Evolutionary conservation across 768 basidiomycete genomes (phyloP).

Genomic region (Pleurotus platypus): DNA sequence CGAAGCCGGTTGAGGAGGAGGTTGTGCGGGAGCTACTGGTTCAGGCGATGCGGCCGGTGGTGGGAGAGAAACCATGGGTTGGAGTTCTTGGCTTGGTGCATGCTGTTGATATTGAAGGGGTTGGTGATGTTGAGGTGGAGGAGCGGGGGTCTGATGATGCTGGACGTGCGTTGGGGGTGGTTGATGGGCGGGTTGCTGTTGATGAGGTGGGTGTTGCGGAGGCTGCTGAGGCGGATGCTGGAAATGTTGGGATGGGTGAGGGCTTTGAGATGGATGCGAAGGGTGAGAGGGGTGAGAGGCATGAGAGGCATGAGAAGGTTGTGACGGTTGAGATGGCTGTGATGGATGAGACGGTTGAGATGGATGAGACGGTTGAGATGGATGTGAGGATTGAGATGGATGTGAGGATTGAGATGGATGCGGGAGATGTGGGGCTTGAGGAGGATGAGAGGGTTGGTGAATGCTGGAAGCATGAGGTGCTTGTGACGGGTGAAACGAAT

Average conservation of each 20-base stretch:
- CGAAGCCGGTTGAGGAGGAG: slow-evolving; percentile 21
- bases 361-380: slow-evolving; percentile 10
- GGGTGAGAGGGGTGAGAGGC: slow-evolving; percentile 14
- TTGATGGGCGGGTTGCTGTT: slow-evolving; percentile 14
- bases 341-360: slow-evolving; percentile 12
- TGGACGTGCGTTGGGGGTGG: slow-evolving; percentile 15
- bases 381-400: slow-evolving; percentile 14
- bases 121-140: slow-evolving; percentile 13
- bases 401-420: slow-evolving; percentile 9
- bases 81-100: slow-evolving; percentile 13
- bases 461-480: slow-evolving; percentile 9
- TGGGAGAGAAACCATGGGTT: not conserved
- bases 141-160: slow-evolving; percentile 9
- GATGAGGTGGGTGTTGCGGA: slow-evolving; percentile 7
- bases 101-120: slow-evolving; percentile 13
- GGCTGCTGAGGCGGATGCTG: slow-evolving; percentile 15
- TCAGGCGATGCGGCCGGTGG: slow-evolving; percentile 12
- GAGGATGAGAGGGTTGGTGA: slow-evolving; percentile 11
- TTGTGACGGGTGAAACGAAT: slow-evolving; percentile 9
- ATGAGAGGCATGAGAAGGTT: slow-evolving; percentile 13
- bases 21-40: slow-evolving; percentile 19
- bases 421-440: slow-evolving; percentile 14
- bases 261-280: slow-evolving; percentile 15
- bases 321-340: slow-evolving; percentile 17
- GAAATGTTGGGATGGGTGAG: slow-evolving; percentile 17